These are phyloP conservation scores for Monosporascus sp. DNA, from an alignment of 2,329 filamentous ascomycete genomes.

Conservation along the genomic window DNA sequence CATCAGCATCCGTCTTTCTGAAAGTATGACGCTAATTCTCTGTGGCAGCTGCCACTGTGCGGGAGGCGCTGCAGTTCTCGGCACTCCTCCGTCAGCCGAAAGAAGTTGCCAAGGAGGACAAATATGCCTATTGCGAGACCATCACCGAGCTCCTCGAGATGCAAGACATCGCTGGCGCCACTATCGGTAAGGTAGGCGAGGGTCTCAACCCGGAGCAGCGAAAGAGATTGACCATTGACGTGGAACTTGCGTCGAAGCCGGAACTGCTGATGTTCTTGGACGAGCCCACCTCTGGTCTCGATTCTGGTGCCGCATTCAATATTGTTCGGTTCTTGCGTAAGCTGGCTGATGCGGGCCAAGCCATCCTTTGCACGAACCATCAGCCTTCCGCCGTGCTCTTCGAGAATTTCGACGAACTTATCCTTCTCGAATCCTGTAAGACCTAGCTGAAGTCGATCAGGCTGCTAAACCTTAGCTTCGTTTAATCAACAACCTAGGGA, in stretches of 20 bases:
- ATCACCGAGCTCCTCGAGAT: conserved; percentile 67
- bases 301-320: conserved; percentile 55
- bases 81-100: conserved; percentile 59
- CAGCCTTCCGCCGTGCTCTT: conserved; percentile 54
- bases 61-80: conserved; percentile 62
- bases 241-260: conserved; percentile 53
- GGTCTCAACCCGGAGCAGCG: conserved; percentile 58
- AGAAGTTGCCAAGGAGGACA: conserved; percentile 54
- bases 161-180: conserved; percentile 60
- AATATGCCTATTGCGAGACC: conserved; percentile 63
- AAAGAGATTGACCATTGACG: conserved; percentile 52
- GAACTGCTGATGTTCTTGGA: conserved; percentile 62
- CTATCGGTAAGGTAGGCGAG: conserved; percentile 53
- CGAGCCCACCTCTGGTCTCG: conserved; percentile 55
- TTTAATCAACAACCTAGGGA: too few relatives aligned
- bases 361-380: conserved; percentile 57
- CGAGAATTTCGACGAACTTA: conserved; percentile 51
- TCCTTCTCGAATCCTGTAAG: conserved; percentile 49
- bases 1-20: neutral
- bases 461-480: too few relatives aligned
- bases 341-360: conserved; percentile 54
- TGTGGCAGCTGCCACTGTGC: conserved; percentile 48
- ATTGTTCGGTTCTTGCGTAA: conserved; percentile 59
- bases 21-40: neutral
- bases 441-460: too few relatives aligned